Conservation (phyloP, 2,329 filamentous ascomycete genomes). For the Cryphonectria japonica region DNA sequence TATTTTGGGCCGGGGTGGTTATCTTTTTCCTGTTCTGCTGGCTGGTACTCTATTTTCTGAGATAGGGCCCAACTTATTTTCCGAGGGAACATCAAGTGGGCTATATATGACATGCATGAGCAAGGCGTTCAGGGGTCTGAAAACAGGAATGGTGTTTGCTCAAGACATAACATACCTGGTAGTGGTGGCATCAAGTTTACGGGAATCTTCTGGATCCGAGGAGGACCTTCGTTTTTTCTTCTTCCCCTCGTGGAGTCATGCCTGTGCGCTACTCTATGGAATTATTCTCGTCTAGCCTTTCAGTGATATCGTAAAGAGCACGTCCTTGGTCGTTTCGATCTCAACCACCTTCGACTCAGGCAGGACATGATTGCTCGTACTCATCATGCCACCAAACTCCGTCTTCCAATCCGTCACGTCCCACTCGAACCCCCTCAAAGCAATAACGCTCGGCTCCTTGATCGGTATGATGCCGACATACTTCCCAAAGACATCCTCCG, state of each 20-base stretch:
- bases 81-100: neutral
- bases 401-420: constrained; percentile 84
- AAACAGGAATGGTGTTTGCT: neutral
- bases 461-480: constrained; percentile 88
- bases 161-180: neutral
- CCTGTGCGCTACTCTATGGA: neutral
- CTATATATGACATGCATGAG: constrained; percentile 20
- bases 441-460: constrained; percentile 76
- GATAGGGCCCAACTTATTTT: constrained; percentile 50
- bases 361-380: constrained; percentile 79
- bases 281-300: constrained; percentile 31
- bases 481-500: constrained; percentile 65
- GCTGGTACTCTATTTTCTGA: constrained; percentile 82
- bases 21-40: constrained; percentile 92
- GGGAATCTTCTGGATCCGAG: neutral
- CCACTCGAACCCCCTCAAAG: constrained; percentile 84
- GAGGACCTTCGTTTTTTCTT: neutral
- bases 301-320: constrained; percentile 77
- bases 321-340: constrained; percentile 64
- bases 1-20: constrained; percentile 85
- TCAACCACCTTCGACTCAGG: constrained; percentile 62
- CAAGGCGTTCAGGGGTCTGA: constrained; percentile 27
- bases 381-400: constrained; percentile 71
- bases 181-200: neutral
- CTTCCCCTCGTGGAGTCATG: neutral